phyloP scores from a whole-genome alignment of 495 filamentous ascomycete species.

The Lentithecium fluviatile region DNA sequence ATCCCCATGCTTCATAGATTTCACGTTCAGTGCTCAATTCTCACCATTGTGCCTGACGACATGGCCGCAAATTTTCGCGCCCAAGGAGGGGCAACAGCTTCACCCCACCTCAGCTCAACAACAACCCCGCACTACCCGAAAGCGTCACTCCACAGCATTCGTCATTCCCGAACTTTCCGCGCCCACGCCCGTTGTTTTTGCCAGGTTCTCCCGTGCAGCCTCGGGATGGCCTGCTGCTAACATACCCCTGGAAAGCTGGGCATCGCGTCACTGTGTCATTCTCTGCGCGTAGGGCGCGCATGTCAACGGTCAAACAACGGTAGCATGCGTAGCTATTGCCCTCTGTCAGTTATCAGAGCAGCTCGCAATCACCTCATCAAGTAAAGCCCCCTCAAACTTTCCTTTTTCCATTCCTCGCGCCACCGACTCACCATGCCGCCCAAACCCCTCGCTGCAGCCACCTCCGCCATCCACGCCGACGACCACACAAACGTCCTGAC shows the following conservation, averaged over 20 bases:
- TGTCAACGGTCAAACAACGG: neutral
- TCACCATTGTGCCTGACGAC: neutral
- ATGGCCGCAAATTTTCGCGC: slow-evolving; percentile 8
- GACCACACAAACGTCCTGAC: slow-evolving; percentile 67
- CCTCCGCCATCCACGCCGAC: slow-evolving; percentile 82
- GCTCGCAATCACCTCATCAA: no score
- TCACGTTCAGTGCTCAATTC: neutral
- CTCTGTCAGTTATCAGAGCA: no score
- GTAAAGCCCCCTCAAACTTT: neutral
- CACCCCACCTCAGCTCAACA: slow-evolving; percentile 19
- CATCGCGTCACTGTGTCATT: neutral
- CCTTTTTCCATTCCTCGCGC: slow-evolving; percentile 2
- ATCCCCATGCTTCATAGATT: no score
- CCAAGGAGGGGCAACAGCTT: slow-evolving; percentile 15
- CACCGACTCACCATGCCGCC: slow-evolving; percentile 2
- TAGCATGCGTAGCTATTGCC: no score
- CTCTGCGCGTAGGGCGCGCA: neutral
- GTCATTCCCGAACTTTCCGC: neutral
- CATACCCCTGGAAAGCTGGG: neutral
- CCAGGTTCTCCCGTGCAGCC: neutral
- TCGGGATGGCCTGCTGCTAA: neutral
- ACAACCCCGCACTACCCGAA: slow-evolving; percentile 29
- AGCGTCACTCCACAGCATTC: neutral
- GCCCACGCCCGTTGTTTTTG: no score
- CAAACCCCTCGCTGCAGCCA: slow-evolving; percentile 52